Evolutionary conservation across 2,329 filamentous ascomycete species (phyloP).

Genomic region (Aspergillus chevalieri): DNA sequence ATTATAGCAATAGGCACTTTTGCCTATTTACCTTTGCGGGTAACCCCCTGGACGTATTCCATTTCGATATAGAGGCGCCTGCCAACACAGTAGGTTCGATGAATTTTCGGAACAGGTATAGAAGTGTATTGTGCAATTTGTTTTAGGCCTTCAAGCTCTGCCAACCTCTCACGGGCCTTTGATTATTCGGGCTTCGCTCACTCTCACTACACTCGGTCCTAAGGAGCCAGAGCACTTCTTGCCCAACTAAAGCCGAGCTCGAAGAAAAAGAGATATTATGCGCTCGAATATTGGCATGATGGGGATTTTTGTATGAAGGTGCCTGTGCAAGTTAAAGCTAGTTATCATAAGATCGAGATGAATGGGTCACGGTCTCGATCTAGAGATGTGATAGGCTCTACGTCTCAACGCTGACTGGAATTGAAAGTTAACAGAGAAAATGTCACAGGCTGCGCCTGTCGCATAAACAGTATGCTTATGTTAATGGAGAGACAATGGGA

Average conservation of each 20-base stretch:
- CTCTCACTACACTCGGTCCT: conserved; percentile 1
- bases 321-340: background rate
- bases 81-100: conserved; percentile 1
- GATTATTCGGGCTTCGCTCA: conserved; percentile 11
- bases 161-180: conserved; percentile 5
- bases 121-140: conserved; percentile 1
- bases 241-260: background rate
- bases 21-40: background rate
- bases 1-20: too few species aligned
- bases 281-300: background rate
- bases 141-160: conserved; percentile 4
- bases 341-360: background rate
- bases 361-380: too few species aligned
- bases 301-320: background rate
- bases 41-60: conserved; percentile 2
- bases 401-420: too few species aligned
- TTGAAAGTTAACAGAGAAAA: too few species aligned
- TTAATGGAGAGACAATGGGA: too few species aligned
- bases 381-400: too few species aligned
- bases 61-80: conserved; percentile 4
- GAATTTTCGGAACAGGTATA: conserved; percentile 2
- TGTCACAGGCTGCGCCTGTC: too few species aligned
- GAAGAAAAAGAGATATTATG: conserved; percentile 1
- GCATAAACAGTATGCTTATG: too few species aligned
- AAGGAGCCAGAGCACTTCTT: background rate